These are phyloP conservation scores for Aspergillus bombycis DNA, from an alignment of 2,329 filamentous ascomycete genomes.

Conservation along the genomic window DNA sequence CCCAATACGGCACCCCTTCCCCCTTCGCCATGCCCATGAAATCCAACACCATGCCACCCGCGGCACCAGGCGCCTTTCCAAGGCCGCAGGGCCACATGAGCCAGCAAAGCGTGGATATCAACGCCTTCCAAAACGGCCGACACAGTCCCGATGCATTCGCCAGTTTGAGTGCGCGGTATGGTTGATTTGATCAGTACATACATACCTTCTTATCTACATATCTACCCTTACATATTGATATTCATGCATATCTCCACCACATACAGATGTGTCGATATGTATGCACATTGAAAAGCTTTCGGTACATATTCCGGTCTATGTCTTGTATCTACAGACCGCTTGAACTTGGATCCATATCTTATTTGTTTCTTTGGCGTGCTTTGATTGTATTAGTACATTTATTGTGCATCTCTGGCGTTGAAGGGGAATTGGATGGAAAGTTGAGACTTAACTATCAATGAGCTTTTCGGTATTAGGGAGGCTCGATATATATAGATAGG, in stretches of 20 bases:
- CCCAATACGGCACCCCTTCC: slow-evolving; percentile 1
- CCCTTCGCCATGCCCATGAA: slow-evolving; percentile 20
- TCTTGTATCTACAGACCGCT: neutral
- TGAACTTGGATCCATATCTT: neutral
- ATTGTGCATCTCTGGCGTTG: slow-evolving; percentile 1
- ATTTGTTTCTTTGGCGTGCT: neutral
- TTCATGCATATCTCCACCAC: neutral
- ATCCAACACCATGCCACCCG: slow-evolving; percentile 16
- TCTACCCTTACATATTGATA: neutral
- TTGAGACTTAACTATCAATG: neutral
- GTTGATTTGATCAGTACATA: slow-evolving; percentile 22
- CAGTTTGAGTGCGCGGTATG: slow-evolving; percentile 51
- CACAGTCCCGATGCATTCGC: slow-evolving; percentile 57
- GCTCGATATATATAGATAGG: neutral
- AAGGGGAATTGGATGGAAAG: neutral
- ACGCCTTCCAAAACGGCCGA: slow-evolving; percentile 49
- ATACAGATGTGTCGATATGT: neutral
- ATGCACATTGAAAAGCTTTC: neutral
- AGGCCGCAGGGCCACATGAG: slow-evolving; percentile 44
- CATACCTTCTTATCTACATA: neutral
- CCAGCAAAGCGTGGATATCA: slow-evolving; percentile 53
- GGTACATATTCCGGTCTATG: neutral
- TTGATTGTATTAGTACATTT: slow-evolving; percentile 2
- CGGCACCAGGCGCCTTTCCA: slow-evolving; percentile 21
- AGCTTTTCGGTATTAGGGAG: neutral